phyloP scores from a whole-genome alignment of 202 grass and related monocot genomes.

The Hordeum pubiflorum region DNA sequence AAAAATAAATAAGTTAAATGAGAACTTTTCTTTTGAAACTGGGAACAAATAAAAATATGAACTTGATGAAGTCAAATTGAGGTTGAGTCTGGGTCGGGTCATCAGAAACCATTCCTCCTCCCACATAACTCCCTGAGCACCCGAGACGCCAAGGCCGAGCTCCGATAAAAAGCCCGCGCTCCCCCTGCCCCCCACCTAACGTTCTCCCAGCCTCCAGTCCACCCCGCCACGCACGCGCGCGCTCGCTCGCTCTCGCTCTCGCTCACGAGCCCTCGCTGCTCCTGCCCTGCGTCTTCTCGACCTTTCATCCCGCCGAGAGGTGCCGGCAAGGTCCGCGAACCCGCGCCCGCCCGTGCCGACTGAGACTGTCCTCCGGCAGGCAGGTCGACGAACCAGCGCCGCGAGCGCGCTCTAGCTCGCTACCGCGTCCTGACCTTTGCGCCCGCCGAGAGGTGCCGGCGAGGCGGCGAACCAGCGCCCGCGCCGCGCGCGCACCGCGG shows the following conservation, averaged over 20 bases:
- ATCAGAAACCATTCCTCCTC: neutral
- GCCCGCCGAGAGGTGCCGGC: neutral
- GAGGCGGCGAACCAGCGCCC: neutral
- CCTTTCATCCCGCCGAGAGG: neutral
- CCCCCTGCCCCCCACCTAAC: neutral
- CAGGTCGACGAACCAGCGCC: neutral
- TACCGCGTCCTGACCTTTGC: neutral
- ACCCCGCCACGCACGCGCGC: neutral
- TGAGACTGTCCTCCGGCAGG: too few relatives aligned
- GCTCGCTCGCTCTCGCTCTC: neutral
- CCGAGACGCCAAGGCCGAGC: neutral
- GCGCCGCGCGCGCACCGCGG: neutral
- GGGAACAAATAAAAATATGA: neutral
- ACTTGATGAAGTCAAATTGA: neutral
- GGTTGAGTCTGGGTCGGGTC: neutral
- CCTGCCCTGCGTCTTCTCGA: neutral
- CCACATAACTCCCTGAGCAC: neutral
- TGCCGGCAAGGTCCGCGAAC: neutral
- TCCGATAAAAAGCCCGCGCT: slow-evolving; percentile 11
- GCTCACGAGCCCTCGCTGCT: neutral
- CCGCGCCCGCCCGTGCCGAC: too few relatives aligned
- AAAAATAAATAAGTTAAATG: neutral
- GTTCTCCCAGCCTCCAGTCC: neutral
- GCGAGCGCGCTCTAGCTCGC: neutral
- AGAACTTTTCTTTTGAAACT: too few relatives aligned